These are phyloP conservation scores for Helianthus tuberosus DNA, from an alignment of 129 eudicot species.

Conservation along the genomic window DNA sequence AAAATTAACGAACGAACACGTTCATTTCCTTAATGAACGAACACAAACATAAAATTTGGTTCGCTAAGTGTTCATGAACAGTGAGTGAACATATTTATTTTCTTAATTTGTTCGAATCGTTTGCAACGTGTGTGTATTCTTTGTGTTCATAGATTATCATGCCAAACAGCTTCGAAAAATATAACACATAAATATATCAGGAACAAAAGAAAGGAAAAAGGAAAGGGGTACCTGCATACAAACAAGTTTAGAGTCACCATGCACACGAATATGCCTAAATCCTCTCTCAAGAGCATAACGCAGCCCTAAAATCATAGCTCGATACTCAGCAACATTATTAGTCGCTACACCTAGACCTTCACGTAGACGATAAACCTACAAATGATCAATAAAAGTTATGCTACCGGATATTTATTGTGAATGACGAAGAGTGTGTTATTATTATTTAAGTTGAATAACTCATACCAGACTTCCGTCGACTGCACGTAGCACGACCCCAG, in stretches of 20 bases:
- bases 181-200: not conserved
- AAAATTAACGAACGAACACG: too few relatives aligned
- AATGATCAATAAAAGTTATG: slow-evolving; percentile 11
- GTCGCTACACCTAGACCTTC: slow-evolving; percentile 88
- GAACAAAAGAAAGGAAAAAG: not conserved
- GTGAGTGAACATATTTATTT: too few relatives aligned
- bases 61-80: too few relatives aligned
- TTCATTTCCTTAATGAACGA: too few relatives aligned
- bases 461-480: slow-evolving; percentile 82
- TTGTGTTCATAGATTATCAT: not conserved
- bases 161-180: not conserved
- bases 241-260: slow-evolving; percentile 93
- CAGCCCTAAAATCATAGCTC: slow-evolving; percentile 80
- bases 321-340: slow-evolving; percentile 85
- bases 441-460: not conserved
- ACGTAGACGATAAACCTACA: slow-evolving; percentile 71
- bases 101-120: too few relatives aligned
- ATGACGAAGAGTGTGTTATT: not conserved
- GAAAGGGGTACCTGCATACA: slow-evolving; percentile 72
- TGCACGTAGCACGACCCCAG: slow-evolving; percentile 81
- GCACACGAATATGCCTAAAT: slow-evolving; percentile 63
- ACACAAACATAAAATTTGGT: too few relatives aligned
- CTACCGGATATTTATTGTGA: not conserved
- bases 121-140: not conserved
- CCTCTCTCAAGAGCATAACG: slow-evolving; percentile 74